Percentiles rank a stretch among this genome's conserved stretches.
Conservation (phyloP, 306 rosid species). For the Quercus mongolica region DNA sequence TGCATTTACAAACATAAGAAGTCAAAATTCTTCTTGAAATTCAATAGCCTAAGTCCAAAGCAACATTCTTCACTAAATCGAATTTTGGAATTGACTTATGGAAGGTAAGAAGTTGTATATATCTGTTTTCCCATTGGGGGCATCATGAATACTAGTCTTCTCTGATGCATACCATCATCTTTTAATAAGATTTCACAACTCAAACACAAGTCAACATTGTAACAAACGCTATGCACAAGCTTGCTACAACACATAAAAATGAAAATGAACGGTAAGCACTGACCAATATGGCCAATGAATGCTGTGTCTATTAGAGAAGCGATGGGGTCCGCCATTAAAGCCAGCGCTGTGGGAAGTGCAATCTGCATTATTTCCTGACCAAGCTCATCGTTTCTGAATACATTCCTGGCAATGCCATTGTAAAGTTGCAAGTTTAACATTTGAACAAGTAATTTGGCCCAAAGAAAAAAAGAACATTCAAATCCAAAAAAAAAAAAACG, state of each 20-base stretch:
- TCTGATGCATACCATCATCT: neutral
- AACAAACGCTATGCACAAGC: neutral
- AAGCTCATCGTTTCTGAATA: constrained; percentile 47
- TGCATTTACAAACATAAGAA: too few relatives aligned
- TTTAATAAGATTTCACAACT: neutral
- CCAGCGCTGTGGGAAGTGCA: constrained; percentile 89
- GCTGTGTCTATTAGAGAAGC: constrained; percentile 94
- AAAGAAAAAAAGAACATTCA: neutral
- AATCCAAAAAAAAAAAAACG: neutral
- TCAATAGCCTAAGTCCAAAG: too few relatives aligned
- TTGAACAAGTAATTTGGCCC: neutral
- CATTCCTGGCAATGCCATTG: constrained; percentile 18
- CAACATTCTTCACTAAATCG: too few relatives aligned
- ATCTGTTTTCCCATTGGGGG: too few relatives aligned
- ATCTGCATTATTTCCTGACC: constrained; percentile 73
- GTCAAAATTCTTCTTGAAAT: too few relatives aligned
- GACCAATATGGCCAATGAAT: constrained; percentile 88
- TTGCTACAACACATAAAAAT: neutral
- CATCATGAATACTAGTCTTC: neutral
- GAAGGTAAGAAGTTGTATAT: too few relatives aligned
- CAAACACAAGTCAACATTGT: neutral
- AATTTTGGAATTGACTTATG: too few relatives aligned
- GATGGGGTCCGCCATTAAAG: constrained; percentile 87
- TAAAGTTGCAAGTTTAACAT: neutral
- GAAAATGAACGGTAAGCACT: constrained; percentile 8